Evolutionary conservation across 352 stramenopile genomes (phyloP), one percentile per base, ranked within the genome.

Genomic region (Phytopythium chamaehyphon): DNA sequence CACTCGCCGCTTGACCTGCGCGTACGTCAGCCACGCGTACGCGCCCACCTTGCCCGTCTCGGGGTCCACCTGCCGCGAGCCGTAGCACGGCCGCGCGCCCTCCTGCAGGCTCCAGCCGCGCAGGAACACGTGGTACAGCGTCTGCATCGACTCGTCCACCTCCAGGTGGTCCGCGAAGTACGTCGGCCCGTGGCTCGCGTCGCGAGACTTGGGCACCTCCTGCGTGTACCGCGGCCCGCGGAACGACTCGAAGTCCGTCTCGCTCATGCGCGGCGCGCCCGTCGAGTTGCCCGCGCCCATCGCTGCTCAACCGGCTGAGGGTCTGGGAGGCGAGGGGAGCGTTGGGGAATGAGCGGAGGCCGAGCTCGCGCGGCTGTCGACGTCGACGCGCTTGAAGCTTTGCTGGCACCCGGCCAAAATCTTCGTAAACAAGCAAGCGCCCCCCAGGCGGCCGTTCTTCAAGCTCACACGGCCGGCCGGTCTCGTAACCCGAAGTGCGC

Each of bases 1-100:
- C 38, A 69, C 55, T 10, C 69, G 62, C 0, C 40, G 54, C 48
- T 72, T 67, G 6, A 86, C 66, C 22, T 87, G 23, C 31, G 54
- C 59, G 57, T 83, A 85, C n/a, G 61, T 85, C 24, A 83, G 15
- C 76, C 76, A 90, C 40, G 69, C 54, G 66, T 79, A 88, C 2
- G 61, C 33, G 11, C 71, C 71, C 0, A 66, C 69, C n/a, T 64
- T 51, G 39, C 71, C 76, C 35, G 67, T 82, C 14, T 54, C 35
- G 0, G 57, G 49, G 40, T 74, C 66, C 33, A 78, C 40, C 35
- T 51, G 39, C 28, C 75, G 75, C 51, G 65, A 73, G 49, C 76
- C 76, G 48, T 71, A 76, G 55, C 44, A 59, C 24, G 48, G 64
- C 6, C 68, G 64, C 42, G 47, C 60, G 52, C 58, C 61, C 21